phyloP scores from a whole-genome alignment of 306 rosid species.

The Vigna radiata region DNA sequence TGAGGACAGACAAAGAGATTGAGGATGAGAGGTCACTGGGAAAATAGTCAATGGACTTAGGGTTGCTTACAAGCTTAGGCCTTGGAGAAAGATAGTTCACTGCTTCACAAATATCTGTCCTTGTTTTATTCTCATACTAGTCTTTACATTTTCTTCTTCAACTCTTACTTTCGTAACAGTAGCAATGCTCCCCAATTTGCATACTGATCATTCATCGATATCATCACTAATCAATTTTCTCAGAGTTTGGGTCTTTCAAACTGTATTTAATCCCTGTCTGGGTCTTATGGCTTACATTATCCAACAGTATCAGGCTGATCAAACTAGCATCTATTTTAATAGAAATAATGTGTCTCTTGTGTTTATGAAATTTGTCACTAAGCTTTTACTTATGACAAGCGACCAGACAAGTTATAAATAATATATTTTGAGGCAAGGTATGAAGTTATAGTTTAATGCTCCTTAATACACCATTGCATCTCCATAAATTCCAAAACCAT shows the following conservation, averaged over 20 bases:
- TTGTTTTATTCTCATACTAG: not conserved
- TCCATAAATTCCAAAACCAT: constrained; percentile 40
- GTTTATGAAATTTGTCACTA: constrained; percentile 1
- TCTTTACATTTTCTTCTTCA: constrained; percentile 19
- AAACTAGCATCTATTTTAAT: constrained; percentile 1
- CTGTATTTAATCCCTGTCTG: constrained; percentile 14
- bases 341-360: not conserved
- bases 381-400: constrained; percentile 9
- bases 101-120: not conserved
- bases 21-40: not conserved
- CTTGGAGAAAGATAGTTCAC: constrained; percentile 10
- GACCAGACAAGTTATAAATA: not conserved
- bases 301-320: constrained; percentile 6
- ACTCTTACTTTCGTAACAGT: constrained; percentile 14
- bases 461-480: not conserved
- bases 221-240: not conserved
- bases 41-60: constrained; percentile 5
- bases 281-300: not conserved
- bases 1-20: not conserved
- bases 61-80: constrained; percentile 6
- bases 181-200: constrained; percentile 10
- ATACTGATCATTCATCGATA: not conserved
- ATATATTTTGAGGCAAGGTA: constrained; percentile 23
- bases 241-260: constrained; percentile 4
- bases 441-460: constrained; percentile 1